Evolutionary conservation across 257 asterid genomes (phyloP).

Genomic region (Lycium barbarum): DNA sequence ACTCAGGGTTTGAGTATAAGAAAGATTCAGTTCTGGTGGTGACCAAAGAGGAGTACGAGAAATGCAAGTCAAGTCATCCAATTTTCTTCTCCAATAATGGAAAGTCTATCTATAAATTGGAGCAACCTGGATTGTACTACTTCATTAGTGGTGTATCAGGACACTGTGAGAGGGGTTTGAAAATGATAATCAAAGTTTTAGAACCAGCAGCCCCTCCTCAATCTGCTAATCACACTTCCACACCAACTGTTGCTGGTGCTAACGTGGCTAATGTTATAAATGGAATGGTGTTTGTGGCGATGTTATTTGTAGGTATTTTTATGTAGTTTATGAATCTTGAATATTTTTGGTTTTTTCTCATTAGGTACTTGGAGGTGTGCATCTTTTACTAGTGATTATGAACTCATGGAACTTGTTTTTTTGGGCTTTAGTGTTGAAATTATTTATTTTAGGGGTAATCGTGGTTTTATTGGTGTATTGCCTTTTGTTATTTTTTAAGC

Average conservation of each 20-base stretch:
- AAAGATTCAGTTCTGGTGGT: slow-evolving; percentile 76
- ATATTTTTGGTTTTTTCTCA: neutral
- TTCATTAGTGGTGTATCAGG: slow-evolving; percentile 84
- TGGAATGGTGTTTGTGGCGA: neutral
- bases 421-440: neutral
- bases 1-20: slow-evolving; percentile 57
- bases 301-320: slow-evolving; percentile 31
- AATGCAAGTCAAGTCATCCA: slow-evolving; percentile 66
- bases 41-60: slow-evolving; percentile 60
- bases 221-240: slow-evolving; percentile 34
- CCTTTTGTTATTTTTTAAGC: neutral
- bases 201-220: slow-evolving; percentile 46
- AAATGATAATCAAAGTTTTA: slow-evolving; percentile 77
- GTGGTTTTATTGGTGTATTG: neutral
- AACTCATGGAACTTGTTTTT: neutral
- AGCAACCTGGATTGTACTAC: slow-evolving; percentile 59
- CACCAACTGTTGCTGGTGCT: neutral
- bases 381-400: neutral
- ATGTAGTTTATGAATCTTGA: slow-evolving; percentile 22
- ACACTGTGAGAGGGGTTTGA: slow-evolving; percentile 75
- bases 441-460: neutral
- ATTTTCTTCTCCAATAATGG: slow-evolving; percentile 70
- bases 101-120: slow-evolving; percentile 45
- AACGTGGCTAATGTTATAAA: neutral
- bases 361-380: neutral